These are phyloP conservation scores for Closterium sp. DNA, from an alignment of 139 green algal genomes.

Conservation along the genomic window DNA sequence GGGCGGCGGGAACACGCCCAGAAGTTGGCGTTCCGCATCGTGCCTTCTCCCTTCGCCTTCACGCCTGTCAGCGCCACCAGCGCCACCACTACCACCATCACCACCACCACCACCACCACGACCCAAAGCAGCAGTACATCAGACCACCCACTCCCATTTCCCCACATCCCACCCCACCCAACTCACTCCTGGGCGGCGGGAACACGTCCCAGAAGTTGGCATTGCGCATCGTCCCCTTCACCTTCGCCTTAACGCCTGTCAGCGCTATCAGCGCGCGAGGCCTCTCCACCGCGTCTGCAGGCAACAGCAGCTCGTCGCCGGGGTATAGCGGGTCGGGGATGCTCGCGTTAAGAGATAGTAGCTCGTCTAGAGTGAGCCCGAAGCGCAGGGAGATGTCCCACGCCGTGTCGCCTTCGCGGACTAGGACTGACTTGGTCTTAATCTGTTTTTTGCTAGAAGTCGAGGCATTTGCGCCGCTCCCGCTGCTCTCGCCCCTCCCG, in stretches of 20 bases:
- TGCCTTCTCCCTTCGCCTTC: too few species aligned
- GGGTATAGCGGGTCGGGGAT: conserved; percentile 23
- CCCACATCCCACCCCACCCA: background rate
- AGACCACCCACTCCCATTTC: background rate
- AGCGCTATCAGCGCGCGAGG: background rate
- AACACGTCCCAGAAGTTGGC: conserved; percentile 26
- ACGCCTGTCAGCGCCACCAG: too few species aligned
- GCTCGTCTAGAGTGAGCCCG: conserved; percentile 26
- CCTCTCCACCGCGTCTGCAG: conserved; percentile 10
- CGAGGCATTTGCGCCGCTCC: background rate
- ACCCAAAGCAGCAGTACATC: background rate
- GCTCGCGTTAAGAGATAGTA: conserved; percentile 9
- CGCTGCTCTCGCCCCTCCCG: background rate
- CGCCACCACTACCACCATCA: too few species aligned
- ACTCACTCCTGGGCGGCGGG: conserved; percentile 11
- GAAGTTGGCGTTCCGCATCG: too few species aligned
- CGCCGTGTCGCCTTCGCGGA: conserved; percentile 36
- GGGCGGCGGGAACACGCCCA: too few species aligned
- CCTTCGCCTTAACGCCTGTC: conserved; percentile 24
- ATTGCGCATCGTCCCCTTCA: conserved; percentile 1
- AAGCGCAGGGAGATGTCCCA: conserved; percentile 43
- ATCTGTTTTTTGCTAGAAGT: background rate
- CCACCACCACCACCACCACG: background rate
- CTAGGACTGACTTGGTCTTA: conserved; percentile 32
- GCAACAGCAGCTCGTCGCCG: conserved; percentile 21